Base-by-base conservation (phyloP, 1,284 basidiomycete species). In the Entoloma clypeatum region DNA sequence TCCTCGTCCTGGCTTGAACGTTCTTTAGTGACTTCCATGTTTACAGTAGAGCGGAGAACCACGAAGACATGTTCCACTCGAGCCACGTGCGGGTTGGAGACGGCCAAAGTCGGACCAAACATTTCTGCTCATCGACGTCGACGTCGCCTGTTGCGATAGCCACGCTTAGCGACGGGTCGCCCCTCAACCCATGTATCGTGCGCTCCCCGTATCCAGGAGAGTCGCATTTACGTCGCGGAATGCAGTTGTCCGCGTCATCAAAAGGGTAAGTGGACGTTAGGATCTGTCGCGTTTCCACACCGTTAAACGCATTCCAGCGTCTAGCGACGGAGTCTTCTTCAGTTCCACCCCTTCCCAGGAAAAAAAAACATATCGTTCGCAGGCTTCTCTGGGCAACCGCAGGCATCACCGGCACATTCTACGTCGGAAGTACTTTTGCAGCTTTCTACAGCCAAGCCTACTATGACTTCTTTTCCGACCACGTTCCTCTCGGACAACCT, bases 381-480 rank as follows among this genome's bases (percentile, higher is more conserved):
- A 69, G 64, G 43, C 61, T 86, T 30, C 61, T 88, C 45, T 79
- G 77, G 57, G 70, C 80, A 5, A 71, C 81, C n/a, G 70, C 74
- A 9, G 72, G 72, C 24, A 51, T 67, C 6, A 75, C 76, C n/a
- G 74, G 77, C 30, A 77, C 81, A n/a, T 89, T 90, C 67, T 92
- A 92, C 67, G 68, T 81, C 49, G 81, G 81, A 44, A 86, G 86
- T 63, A 72, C 81, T 14, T 86, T 89, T 57, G 68, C 79, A 47
- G 77, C 87, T 16, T 83, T 84, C 70, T 74, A 82, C 55, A 81
- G 77, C 59, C 79, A 81, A 51, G 62, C 69, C 4, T 90, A 89
- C 69, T 80, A 84, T 60, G 81, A 91, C 55, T 74, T 92, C 58
- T 93, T 93, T 69, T 72, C 80, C 47, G 81, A 87, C 55, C 71